These are phyloP conservation scores for Prototheca wickerhamii DNA, from an alignment of 163 green algal species.

Conservation along the genomic window DNA sequence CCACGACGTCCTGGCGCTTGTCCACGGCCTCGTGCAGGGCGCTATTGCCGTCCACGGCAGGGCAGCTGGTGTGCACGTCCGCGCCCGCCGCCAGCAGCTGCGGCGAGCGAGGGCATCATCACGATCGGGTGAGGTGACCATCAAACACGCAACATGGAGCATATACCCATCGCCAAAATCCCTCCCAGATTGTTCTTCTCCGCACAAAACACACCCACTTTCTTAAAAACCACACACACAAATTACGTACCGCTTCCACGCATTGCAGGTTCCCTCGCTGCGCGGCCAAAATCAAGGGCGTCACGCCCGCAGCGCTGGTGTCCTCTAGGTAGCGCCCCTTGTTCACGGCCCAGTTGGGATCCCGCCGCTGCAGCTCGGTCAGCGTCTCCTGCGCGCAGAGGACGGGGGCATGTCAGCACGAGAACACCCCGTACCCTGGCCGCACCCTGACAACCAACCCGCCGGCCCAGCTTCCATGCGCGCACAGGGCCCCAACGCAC, in stretches of 20 bases:
- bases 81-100: conserved; percentile 38
- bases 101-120: neutral
- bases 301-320: conserved; percentile 11
- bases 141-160: neutral
- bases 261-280: conserved; percentile 12
- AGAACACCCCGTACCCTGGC: neutral
- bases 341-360: conserved; percentile 4
- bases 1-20: conserved; percentile 20
- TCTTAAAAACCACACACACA: no score
- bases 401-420: neutral
- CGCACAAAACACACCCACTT: no score
- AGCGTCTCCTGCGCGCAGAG: conserved; percentile 6
- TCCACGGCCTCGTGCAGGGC: conserved; percentile 43
- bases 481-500: neutral
- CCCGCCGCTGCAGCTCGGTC: conserved; percentile 8
- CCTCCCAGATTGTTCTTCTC: no score
- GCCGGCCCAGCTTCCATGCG: neutral
- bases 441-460: neutral
- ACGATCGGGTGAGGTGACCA: neutral
- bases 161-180: neutral
- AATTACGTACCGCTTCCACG: conserved; percentile 19
- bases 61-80: conserved; percentile 22
- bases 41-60: conserved; percentile 11
- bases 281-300: conserved; percentile 23
- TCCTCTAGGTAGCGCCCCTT: conserved; percentile 12